phyloP scores from a whole-genome alignment of 2,329 filamentous ascomycete species.

The Clonostachys rhizophaga region DNA sequence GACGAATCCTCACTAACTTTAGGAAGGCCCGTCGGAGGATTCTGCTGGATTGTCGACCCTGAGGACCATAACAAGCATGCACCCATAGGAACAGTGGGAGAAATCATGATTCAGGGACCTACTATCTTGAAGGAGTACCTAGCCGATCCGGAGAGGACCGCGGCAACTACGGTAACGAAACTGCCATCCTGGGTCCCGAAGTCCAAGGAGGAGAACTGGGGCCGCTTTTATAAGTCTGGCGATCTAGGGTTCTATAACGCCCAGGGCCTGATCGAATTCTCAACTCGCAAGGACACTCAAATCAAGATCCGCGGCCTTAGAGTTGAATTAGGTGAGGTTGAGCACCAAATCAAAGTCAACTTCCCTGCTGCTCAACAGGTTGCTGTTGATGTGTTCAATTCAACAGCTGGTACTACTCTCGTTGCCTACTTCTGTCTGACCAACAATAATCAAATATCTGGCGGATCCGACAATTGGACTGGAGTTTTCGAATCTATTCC shows the following conservation, averaged over 20 bases:
- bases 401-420: not conserved
- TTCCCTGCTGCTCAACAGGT: not conserved
- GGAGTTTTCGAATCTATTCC: not conserved
- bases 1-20: not conserved
- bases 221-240: slow-evolving; percentile 9
- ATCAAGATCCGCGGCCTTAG: slow-evolving; percentile 49
- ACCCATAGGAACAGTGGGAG: not conserved
- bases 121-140: not conserved
- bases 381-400: slow-evolving; percentile 4
- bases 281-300: slow-evolving; percentile 12
- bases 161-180: no score
- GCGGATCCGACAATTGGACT: not conserved
- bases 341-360: not conserved
- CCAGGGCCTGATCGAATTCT: not conserved
- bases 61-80: not conserved
- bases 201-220: not conserved
- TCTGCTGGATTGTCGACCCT: not conserved
- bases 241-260: not conserved
- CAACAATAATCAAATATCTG: not conserved
- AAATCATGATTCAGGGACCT: not conserved
- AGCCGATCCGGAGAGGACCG: not conserved
- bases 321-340: slow-evolving; percentile 30
- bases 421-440: not conserved
- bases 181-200: no score
- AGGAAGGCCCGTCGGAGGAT: not conserved